A percentile compares a stretch with the other conserved stretches of the same genome.
Conservation (phyloP, 768 basidiomycete species). For the Termitomyces sp. region DNA sequence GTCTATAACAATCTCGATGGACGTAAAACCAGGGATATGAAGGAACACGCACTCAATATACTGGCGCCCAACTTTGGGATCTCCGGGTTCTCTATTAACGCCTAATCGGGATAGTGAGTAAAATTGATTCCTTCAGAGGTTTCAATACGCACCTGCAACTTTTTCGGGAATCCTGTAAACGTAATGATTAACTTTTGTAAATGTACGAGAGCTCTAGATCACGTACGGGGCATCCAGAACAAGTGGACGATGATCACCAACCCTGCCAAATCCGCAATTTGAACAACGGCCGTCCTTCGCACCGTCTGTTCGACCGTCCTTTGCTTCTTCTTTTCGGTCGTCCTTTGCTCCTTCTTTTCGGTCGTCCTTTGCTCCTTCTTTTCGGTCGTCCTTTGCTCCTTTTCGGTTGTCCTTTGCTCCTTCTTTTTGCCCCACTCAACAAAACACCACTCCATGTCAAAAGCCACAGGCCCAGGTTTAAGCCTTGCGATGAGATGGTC, state of each 20-base stretch:
- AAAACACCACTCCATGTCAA: slow-evolving; percentile 36
- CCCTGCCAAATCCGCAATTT: slow-evolving; percentile 29
- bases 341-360: not conserved
- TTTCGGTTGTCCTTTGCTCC: too few relatives aligned
- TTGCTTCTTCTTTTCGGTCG: not conserved
- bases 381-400: too few relatives aligned
- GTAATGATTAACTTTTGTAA: too few relatives aligned
- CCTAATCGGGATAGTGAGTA: slow-evolving; percentile 16
- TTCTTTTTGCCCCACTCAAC: not conserved
- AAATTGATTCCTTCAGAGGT: too few relatives aligned
- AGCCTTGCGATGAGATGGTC: slow-evolving; percentile 29
- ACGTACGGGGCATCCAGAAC: slow-evolving; percentile 29
- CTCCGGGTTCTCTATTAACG: slow-evolving; percentile 28
- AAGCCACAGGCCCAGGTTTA: slow-evolving; percentile 28
- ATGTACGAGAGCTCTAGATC: too few relatives aligned
- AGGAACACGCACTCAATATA: slow-evolving; percentile 26
- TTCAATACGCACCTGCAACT: slow-evolving; percentile 22
- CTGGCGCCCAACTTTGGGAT: slow-evolving; percentile 33
- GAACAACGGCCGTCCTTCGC: slow-evolving; percentile 29
- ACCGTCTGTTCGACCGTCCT: too few relatives aligned
- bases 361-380: not conserved
- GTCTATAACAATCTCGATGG: slow-evolving; percentile 20
- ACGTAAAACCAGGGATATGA: not conserved
- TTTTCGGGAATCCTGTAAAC: slow-evolving; percentile 28
- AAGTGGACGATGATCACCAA: slow-evolving; percentile 33